phyloP scores from a whole-genome alignment of 768 basidiomycete genomes.

The Auriscalpium vulgare region DNA sequence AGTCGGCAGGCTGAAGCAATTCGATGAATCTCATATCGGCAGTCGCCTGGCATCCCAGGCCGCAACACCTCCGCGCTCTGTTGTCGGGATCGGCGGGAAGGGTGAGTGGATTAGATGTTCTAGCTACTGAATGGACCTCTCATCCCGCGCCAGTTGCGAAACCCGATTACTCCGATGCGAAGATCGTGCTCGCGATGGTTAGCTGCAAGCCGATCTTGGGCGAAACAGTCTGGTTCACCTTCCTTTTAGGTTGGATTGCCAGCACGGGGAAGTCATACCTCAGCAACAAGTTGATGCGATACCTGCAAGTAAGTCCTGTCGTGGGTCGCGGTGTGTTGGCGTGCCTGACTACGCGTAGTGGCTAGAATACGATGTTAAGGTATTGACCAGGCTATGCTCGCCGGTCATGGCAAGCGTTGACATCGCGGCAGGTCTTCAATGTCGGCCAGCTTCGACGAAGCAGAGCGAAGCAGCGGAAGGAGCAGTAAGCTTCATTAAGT shows the following conservation, averaged over 20 bases:
- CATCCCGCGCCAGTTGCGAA: conserved; percentile 59
- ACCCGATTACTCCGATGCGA: conserved; percentile 97
- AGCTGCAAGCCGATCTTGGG: conserved; percentile 9
- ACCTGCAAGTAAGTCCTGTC: conserved; percentile 59
- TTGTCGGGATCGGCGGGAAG: conserved; percentile 86
- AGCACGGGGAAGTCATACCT: conserved; percentile 97
- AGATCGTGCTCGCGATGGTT: conserved; percentile 98
- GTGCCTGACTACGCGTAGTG: conserved; percentile 46
- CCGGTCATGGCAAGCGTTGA: no score
- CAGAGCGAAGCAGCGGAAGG: conserved; percentile 73
- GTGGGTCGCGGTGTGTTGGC: not conserved
- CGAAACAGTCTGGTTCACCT: not conserved
- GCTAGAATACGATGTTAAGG: conserved; percentile 97
- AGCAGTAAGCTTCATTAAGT: conserved; percentile 41
- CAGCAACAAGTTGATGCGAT: conserved; percentile 95
- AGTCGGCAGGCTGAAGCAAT: conserved; percentile 58
- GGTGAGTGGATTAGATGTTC: conserved; percentile 34
- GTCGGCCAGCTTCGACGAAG: conserved; percentile 90
- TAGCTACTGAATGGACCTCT: not conserved
- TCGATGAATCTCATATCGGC: conserved; percentile 65
- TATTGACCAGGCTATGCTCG: conserved; percentile 17
- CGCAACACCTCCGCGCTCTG: conserved; percentile 72
- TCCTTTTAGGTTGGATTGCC: conserved; percentile 78
- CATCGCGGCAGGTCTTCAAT: conserved; percentile 75
- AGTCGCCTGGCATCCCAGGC: conserved; percentile 68